Evolutionary conservation across 2,329 filamentous ascomycete species (phyloP).

Genomic region (Colletotrichum graminicola): DNA sequence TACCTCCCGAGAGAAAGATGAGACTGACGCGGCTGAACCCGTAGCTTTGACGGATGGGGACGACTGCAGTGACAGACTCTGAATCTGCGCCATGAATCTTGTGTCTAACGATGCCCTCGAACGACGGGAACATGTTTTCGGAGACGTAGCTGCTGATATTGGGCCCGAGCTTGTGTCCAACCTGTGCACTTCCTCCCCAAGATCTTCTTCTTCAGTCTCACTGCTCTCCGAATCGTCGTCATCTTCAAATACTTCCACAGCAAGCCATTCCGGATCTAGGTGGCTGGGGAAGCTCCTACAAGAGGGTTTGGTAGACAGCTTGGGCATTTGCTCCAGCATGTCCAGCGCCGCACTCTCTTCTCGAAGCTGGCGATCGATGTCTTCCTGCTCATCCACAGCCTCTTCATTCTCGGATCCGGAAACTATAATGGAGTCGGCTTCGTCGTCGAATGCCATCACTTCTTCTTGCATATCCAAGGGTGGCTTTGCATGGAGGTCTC

Average conservation of each 20-base stretch:
- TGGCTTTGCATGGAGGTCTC: constrained; percentile 74
- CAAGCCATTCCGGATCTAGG: constrained; percentile 91
- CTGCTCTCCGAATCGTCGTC: constrained; percentile 58
- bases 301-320: background rate
- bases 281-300: constrained; percentile 75
- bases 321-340: constrained; percentile 37
- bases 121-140: constrained; percentile 28
- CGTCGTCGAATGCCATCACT: constrained; percentile 44
- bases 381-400: constrained; percentile 55
- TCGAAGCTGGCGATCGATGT: constrained; percentile 61
- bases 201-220: constrained; percentile 56
- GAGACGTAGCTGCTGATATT: constrained; percentile 17
- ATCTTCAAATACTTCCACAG: constrained; percentile 85
- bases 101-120: constrained; percentile 52
- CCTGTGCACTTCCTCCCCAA: constrained; percentile 45
- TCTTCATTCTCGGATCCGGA: constrained; percentile 16
- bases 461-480: constrained; percentile 60
- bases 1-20: constrained; percentile 21
- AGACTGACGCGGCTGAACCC: constrained; percentile 13
- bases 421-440: background rate
- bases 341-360: constrained; percentile 49
- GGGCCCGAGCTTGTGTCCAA: background rate
- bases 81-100: constrained; percentile 56
- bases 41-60: constrained; percentile 30
- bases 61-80: constrained; percentile 53